A percentile compares a stretch with the other conserved stretches of the same genome.
Evolutionary conservation across 495 filamentous ascomycete genomes (phyloP).

Genomic region (Glonium stellatum): DNA sequence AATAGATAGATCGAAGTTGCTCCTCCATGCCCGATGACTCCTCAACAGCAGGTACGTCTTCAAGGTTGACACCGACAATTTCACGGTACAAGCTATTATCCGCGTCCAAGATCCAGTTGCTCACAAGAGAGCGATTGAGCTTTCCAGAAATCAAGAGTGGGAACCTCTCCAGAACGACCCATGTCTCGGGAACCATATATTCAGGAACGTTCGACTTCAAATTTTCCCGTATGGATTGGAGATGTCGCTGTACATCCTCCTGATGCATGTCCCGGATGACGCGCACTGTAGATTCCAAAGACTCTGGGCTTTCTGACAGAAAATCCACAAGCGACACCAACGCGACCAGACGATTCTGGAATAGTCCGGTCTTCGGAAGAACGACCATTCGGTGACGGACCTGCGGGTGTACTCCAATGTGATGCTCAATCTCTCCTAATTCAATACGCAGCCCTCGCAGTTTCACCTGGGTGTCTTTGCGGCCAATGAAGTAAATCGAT

Average conservation of each 20-base stretch:
- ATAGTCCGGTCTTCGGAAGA: conserved; percentile 16
- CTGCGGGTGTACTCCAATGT: conserved; percentile 10
- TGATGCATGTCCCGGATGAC: conserved; percentile 7
- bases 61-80: conserved; percentile 5
- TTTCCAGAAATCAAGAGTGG: conserved; percentile 20
- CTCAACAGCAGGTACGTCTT: conserved; percentile 7
- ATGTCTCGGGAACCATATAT: conserved; percentile 22
- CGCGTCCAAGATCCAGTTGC: conserved; percentile 16
- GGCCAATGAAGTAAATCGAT: conserved; percentile 29
- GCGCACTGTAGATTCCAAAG: conserved; percentile 2
- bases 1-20: conserved; percentile 12
- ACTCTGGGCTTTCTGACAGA: conserved; percentile 7
- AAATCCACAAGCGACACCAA: conserved; percentile 16
- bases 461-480: conserved; percentile 33
- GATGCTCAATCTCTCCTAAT: conserved; percentile 27
- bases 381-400: conserved; percentile 13
- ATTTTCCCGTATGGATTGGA: conserved; percentile 14
- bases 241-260: conserved; percentile 9
- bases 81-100: conserved; percentile 17
- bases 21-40: conserved; percentile 8
- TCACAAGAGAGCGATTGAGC: conserved; percentile 13
- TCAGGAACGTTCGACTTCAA: conserved; percentile 14
- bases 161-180: conserved; percentile 16
- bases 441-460: conserved; percentile 26
- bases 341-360: conserved; percentile 13